Evolutionary conservation across 495 filamentous ascomycete genomes (phyloP).

Genomic region (Xylaria nigripes): DNA sequence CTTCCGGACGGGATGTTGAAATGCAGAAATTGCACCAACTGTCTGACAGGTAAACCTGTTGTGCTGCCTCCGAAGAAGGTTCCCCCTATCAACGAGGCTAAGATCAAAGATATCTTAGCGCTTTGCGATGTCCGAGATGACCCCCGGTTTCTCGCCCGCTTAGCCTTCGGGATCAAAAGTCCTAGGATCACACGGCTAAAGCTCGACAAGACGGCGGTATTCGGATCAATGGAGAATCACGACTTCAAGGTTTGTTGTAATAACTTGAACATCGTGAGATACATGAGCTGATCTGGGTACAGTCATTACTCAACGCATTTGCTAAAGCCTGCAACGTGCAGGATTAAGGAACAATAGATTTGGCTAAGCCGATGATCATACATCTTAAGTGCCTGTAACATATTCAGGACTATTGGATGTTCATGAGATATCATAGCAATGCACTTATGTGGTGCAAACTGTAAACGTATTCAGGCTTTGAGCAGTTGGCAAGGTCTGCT

Average conservation of each 20-base stretch:
- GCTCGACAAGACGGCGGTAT: slow-evolving; percentile 33
- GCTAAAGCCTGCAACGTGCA: slow-evolving; percentile 15
- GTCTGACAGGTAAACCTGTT: slow-evolving; percentile 35
- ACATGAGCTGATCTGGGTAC: not conserved
- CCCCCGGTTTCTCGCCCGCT: slow-evolving; percentile 43
- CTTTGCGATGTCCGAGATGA: slow-evolving; percentile 42
- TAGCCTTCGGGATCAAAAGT: slow-evolving; percentile 52
- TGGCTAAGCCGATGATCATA: too few species aligned
- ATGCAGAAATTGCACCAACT: slow-evolving; percentile 49
- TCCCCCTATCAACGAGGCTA: slow-evolving; percentile 24
- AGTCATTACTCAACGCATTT: slow-evolving; percentile 26
- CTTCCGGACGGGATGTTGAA: slow-evolving; percentile 29
- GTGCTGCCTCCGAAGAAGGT: slow-evolving; percentile 17
- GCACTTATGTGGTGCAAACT: too few species aligned
- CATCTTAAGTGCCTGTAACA: too few species aligned
- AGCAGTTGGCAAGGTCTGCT: too few species aligned
- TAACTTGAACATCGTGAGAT: not conserved
- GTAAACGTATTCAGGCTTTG: too few species aligned
- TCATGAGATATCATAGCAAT: too few species aligned
- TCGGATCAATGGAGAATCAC: slow-evolving; percentile 44
- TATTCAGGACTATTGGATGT: too few species aligned
- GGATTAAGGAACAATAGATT: too few species aligned
- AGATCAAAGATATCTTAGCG: slow-evolving; percentile 33
- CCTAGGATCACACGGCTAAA: slow-evolving; percentile 39
- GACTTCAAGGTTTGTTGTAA: slow-evolving; percentile 37